Percentiles rank a stretch among this genome's conserved stretches.
These are phyloP conservation scores for Zasmidium cellare DNA, from an alignment of 2,329 filamentous ascomycete species.

Conservation along the genomic window DNA sequence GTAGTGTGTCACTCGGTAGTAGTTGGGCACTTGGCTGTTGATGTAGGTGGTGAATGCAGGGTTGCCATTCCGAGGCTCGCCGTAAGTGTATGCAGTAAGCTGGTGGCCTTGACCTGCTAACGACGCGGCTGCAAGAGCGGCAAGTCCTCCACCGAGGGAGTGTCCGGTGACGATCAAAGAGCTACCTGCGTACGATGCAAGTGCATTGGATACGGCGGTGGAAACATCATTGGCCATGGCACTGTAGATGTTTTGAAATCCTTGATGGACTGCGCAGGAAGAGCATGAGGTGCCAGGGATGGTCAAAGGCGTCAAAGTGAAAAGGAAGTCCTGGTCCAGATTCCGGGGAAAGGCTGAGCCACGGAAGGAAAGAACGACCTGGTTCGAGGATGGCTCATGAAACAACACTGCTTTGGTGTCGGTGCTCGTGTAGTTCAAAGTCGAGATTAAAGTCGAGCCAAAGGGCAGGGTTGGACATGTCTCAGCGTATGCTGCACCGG, in stretches of 20 bases:
- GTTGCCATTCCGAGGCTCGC: conserved; percentile 66
- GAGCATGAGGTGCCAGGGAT: conserved; percentile 36
- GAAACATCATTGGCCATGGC: conserved; percentile 51
- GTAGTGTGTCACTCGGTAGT: conserved; percentile 66
- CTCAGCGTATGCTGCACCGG: conserved; percentile 4
- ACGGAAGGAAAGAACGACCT: conserved; percentile 61
- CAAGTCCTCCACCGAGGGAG: conserved; percentile 67
- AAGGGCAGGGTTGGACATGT: conserved; percentile 2
- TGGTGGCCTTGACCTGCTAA: conserved; percentile 47
- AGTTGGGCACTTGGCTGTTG: conserved; percentile 52
- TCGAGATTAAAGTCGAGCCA: conserved; percentile 5
- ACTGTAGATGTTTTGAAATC: conserved; percentile 61
- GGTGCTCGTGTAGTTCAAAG: conserved; percentile 3
- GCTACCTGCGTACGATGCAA: conserved; percentile 46
- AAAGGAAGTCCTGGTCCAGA: conserved; percentile 59
- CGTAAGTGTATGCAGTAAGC: conserved; percentile 63
- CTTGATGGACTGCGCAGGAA: conserved; percentile 56
- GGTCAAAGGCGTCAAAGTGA: conserved; percentile 41
- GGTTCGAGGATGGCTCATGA: conserved; percentile 29
- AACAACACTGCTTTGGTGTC: conserved; percentile 1
- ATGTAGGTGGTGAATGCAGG: conserved; percentile 55
- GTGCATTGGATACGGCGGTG: conserved; percentile 47
- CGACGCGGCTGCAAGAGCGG: conserved; percentile 59
- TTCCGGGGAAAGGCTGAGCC: conserved; percentile 62
- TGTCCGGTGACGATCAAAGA: conserved; percentile 64